Base-by-base conservation (phyloP, 768 basidiomycete species). In the Pleurotus giganteus region DNA sequence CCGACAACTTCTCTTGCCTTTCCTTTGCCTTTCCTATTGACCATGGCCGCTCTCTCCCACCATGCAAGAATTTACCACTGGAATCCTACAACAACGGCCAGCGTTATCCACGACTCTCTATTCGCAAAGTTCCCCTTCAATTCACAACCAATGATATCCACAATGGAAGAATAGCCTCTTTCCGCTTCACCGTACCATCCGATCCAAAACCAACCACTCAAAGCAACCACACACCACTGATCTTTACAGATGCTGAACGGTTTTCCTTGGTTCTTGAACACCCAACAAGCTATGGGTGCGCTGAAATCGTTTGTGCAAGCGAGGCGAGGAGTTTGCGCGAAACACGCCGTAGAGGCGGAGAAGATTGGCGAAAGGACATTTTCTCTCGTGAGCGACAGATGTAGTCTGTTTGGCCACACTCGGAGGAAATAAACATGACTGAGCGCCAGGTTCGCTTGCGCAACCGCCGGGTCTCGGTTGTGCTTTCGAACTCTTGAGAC, bases 231-330 rank as follows among this genome's bases (percentile, higher is more conserved):
- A 21, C 37, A 59, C 47, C 46, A 60, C 69, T 71, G 85, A 86
- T 86, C 86, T 89, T 78, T 58, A 47, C 70, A 72, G 78, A 84
- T 90, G 74, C 78, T 66, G 68, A 69, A 85, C 78, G 77, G 83
- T 86, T 86, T 71, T 68, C 58, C 57, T 69, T 73, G 75, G 68
- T 88, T 83, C 71, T 82, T 88, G 77, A 77, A 82, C 74, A 57
- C 58, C 47, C 51, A 21, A 57, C 54, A 57, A 67, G 66, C 64
- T 55, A 60, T 44, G 21, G 37, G 37, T 45, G 28, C 29, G 53
- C 36, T 57, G 54, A 64, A 45, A 55, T 51, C 47, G 56, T 61
- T 59, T 47, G 26, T 57, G 59, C 53, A 34, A 47, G 53, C 23
- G 46, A 52, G 19, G 51, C n/a, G 55, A 42, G 54, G 37, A 47